phyloP scores from a whole-genome alignment of 352 stramenopile species.

The Peronospora belbahrii region DNA sequence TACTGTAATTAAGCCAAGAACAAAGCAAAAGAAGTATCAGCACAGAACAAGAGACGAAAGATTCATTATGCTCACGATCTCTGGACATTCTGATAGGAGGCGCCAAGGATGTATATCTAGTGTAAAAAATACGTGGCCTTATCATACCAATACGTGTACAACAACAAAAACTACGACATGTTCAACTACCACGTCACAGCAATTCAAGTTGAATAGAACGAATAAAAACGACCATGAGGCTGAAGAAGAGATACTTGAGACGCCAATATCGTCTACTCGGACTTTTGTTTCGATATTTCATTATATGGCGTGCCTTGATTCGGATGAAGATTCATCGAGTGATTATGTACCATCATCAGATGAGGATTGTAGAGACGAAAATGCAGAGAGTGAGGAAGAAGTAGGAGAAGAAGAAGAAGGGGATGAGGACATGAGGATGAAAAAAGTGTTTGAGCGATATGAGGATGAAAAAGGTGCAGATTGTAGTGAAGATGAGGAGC shows the following conservation, averaged over 20 bases:
- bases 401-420: constrained; percentile 17
- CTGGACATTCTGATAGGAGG: neutral
- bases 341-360: constrained; percentile 31
- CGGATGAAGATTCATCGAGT: constrained; percentile 20
- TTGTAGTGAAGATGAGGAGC: constrained; percentile 28
- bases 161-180: no score
- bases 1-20: no score
- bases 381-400: constrained; percentile 18
- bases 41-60: neutral
- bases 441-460: constrained; percentile 7
- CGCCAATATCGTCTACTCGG: neutral
- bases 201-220: neutral
- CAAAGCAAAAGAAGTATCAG: no score
- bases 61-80: constrained; percentile 19
- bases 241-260: constrained; percentile 2
- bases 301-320: constrained; percentile 11
- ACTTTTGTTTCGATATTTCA: constrained; percentile 9
- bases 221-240: constrained; percentile 2
- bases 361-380: constrained; percentile 15
- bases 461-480: constrained; percentile 6
- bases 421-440: constrained; percentile 11
- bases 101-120: neutral
- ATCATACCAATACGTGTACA: no score
- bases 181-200: constrained; percentile 9
- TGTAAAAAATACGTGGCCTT: constrained; percentile 15